Evolutionary conservation across 331 rosid species (phyloP).

Genomic region (Pyracantha coccinea): DNA sequence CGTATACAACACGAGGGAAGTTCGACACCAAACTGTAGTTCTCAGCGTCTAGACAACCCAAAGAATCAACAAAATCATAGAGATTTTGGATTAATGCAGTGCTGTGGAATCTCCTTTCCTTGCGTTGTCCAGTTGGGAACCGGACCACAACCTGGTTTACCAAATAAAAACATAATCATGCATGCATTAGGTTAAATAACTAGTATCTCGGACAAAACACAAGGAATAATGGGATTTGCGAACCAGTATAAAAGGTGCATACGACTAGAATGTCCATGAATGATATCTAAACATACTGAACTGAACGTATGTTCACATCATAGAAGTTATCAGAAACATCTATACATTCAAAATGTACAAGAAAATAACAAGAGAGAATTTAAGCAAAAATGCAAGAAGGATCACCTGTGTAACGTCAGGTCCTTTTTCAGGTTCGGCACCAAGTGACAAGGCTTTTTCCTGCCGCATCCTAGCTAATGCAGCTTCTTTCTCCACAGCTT

Average conservation of each 20-base stretch:
- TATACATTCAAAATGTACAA: too few relatives aligned
- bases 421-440: slow-evolving; percentile 92
- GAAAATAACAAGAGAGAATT: background rate
- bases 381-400: background rate
- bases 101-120: slow-evolving; percentile 81
- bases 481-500: slow-evolving; percentile 87
- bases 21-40: slow-evolving; percentile 74
- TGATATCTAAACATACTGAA: background rate
- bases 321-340: background rate
- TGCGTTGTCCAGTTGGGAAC: slow-evolving; percentile 90
- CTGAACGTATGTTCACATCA: background rate
- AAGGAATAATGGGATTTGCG: background rate
- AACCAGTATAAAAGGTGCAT: background rate
- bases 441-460: slow-evolving; percentile 78
- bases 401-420: slow-evolving; percentile 82
- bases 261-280: background rate
- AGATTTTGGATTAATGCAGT: slow-evolving; percentile 53
- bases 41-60: slow-evolving; percentile 64
- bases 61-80: slow-evolving; percentile 81
- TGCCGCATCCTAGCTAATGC: slow-evolving; percentile 66
- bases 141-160: slow-evolving; percentile 77
- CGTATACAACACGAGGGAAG: slow-evolving; percentile 80
- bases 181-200: background rate
- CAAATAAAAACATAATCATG: background rate
- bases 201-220: background rate